Conservation (phyloP, 164 flowering plant genomes). For the Tinospora cordifolia region DNA sequence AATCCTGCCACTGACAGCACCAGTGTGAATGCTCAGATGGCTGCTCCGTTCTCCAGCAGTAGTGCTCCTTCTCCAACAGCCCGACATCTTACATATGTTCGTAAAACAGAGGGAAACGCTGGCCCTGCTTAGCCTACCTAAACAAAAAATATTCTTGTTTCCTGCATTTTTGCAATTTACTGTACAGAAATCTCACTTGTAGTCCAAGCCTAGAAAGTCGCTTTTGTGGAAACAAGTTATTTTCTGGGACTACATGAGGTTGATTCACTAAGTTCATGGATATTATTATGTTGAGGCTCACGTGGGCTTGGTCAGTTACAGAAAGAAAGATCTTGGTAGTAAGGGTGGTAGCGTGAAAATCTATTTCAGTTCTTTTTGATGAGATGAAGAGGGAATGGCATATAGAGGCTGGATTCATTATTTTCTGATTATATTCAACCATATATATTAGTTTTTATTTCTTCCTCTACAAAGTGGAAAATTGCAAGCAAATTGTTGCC, state of each 20-base stretch:
- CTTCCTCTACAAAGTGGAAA: no score
- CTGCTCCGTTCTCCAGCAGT: constrained; percentile 19
- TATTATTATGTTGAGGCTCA: neutral
- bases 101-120: constrained; percentile 31
- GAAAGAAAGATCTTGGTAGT: neutral
- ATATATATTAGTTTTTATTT: neutral
- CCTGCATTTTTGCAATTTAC: neutral
- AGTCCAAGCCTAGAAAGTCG: neutral
- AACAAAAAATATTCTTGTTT: neutral
- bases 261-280: neutral
- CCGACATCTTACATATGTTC: constrained; percentile 61
- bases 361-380: neutral
- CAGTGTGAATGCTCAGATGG: constrained; percentile 15
- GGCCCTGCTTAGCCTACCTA: constrained; percentile 15
- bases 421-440: neutral
- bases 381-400: no score
- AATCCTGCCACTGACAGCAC: constrained; percentile 14
- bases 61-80: constrained; percentile 25
- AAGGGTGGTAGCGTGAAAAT: neutral
- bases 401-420: neutral
- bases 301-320: neutral
- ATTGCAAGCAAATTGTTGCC: neutral
- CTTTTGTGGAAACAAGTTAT: neutral
- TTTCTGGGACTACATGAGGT: neutral
- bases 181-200: constrained; percentile 5